Conservation (phyloP, 2,329 filamentous ascomycete genomes). For the Aureobasidium sp. region DNA sequence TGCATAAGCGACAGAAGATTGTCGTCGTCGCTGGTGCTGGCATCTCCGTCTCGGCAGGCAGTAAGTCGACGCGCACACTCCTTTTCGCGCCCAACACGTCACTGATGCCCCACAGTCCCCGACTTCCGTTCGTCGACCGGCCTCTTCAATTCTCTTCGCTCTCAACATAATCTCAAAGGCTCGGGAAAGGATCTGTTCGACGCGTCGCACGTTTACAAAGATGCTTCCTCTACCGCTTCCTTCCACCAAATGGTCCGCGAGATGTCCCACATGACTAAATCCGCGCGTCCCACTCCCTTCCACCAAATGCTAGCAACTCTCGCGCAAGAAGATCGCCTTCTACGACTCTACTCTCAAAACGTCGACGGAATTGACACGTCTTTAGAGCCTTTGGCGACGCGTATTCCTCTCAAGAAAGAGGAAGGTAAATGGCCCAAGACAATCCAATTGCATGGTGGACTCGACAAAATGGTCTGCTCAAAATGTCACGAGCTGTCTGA, state of each 20-base stretch:
- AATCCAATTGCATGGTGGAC: conserved; percentile 85
- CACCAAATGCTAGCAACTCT: conserved; percentile 90
- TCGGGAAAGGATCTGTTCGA: conserved; percentile 96
- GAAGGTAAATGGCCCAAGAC: conserved; percentile 82
- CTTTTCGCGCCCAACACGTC: conserved; percentile 17
- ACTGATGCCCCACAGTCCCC: conserved; percentile 54
- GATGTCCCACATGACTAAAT: conserved; percentile 69
- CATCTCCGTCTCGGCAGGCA: conserved; percentile 93
- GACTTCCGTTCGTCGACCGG: conserved; percentile 92
- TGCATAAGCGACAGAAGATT: conserved; percentile 90
- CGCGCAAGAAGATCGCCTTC: conserved; percentile 74
- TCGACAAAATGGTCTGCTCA: conserved; percentile 94
- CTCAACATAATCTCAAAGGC: conserved; percentile 81
- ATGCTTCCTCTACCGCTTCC: conserved; percentile 76
- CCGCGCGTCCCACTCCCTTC: conserved; percentile 76
- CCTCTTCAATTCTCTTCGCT: conserved; percentile 77
- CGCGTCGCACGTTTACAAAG: conserved; percentile 94
- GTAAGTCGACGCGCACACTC: conserved; percentile 48
- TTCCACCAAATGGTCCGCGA: conserved; percentile 96
- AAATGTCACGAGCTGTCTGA: conserved; percentile 75
- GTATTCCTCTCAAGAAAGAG: conserved; percentile 64
- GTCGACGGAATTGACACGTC: conserved; percentile 91
- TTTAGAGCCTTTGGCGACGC: conserved; percentile 70
- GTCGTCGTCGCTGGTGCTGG: conserved; percentile 94
- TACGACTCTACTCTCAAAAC: conserved; percentile 93